A percentile compares a stretch with the other conserved stretches of the same genome.
Conservation (phyloP, 2,329 filamentous ascomycete species). For the Scedosporium apiospermum region DNA sequence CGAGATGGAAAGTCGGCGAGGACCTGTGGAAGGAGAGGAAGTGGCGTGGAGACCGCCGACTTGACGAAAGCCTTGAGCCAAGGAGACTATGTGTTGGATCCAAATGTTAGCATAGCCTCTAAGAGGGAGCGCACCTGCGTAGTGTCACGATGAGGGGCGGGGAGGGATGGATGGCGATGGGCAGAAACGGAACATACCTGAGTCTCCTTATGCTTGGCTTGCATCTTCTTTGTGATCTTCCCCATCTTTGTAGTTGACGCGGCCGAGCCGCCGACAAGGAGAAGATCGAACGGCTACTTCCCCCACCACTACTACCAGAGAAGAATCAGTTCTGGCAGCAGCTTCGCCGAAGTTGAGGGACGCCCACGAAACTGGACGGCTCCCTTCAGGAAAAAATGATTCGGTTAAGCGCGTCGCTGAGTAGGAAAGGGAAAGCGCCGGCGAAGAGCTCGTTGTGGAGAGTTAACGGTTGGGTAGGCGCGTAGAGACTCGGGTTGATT, state of each 20-base stretch:
- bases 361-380: neutral
- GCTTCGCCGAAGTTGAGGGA: slow-evolving; percentile 16
- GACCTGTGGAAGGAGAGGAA: slow-evolving; percentile 67
- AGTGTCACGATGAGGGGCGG: neutral
- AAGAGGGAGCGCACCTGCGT: neutral
- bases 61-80: slow-evolving; percentile 77
- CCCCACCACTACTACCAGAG: slow-evolving; percentile 46
- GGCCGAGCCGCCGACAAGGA: slow-evolving; percentile 41
- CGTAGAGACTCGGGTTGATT: neutral
- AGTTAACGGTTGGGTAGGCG: neutral
- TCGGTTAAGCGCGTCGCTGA: neutral
- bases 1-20: slow-evolving; percentile 73
- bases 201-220: slow-evolving; percentile 57
- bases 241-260: slow-evolving; percentile 52
- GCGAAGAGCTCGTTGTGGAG: neutral
- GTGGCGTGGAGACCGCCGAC: slow-evolving; percentile 54
- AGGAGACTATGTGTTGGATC: slow-evolving; percentile 54
- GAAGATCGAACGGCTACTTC: slow-evolving; percentile 30
- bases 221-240: slow-evolving; percentile 59
- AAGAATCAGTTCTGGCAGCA: slow-evolving; percentile 28
- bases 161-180: neutral
- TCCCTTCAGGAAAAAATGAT: neutral
- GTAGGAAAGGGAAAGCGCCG: neutral
- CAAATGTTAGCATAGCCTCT: slow-evolving; percentile 17
- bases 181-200: slow-evolving; percentile 36